These are phyloP conservation scores for Metarhizium brunneum DNA, from an alignment of 2,329 filamentous ascomycete genomes.

Conservation along the genomic window DNA sequence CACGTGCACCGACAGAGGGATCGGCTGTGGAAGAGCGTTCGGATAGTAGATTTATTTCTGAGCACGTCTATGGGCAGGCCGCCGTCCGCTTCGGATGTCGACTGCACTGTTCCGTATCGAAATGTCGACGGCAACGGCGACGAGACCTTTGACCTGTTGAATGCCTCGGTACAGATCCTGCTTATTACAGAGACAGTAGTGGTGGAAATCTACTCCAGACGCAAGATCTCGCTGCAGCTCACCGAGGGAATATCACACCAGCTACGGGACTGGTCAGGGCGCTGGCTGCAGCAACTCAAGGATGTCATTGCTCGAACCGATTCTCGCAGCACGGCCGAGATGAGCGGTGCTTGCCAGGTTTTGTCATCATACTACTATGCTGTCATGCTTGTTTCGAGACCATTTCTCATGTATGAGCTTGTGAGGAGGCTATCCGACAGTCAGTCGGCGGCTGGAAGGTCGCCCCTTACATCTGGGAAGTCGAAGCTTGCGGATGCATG, in stretches of 20 bases:
- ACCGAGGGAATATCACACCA: constrained; percentile 45
- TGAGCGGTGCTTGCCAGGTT: constrained; percentile 40
- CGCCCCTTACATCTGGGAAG: constrained; percentile 29
- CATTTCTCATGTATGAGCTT: constrained; percentile 48
- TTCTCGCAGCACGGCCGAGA: constrained; percentile 17
- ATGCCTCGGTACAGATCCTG: constrained; percentile 43
- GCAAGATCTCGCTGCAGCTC: constrained; percentile 42
- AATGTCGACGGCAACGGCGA: constrained; percentile 22
- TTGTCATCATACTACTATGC: constrained; percentile 46
- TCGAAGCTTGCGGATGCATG: constrained; percentile 44
- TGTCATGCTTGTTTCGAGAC: constrained; percentile 46
- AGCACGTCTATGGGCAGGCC: constrained; percentile 46
- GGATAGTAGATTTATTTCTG: constrained; percentile 41
- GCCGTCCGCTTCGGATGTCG: constrained; percentile 42
- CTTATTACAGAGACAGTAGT: constrained; percentile 41
- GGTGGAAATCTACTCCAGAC: constrained; percentile 41
- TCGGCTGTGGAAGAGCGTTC: constrained; percentile 43
- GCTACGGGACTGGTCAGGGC: constrained; percentile 39
- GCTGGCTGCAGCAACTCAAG: constrained; percentile 38
- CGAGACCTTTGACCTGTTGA: constrained; percentile 36
- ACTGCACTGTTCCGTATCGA: constrained; percentile 43
- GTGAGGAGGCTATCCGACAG: constrained; percentile 33
- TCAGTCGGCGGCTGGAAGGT: constrained; percentile 9
- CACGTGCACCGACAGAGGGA: constrained; percentile 35
- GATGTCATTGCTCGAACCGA: constrained; percentile 20